Base-by-base conservation (phyloP, 106 monocot genomes). In the Amphibolis antarctica region DNA sequence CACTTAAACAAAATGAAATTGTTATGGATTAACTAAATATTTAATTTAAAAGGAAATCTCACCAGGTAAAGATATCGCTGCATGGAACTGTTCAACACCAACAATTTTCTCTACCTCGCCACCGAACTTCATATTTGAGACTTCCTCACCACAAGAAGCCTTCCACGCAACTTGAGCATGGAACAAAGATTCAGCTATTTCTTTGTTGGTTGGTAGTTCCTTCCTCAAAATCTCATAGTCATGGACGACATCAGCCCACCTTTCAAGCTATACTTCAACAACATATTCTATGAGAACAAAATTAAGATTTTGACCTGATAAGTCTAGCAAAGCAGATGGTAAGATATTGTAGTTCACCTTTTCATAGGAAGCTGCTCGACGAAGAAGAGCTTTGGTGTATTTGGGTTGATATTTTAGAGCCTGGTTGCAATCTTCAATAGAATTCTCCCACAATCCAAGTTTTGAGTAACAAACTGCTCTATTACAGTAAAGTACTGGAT, bases 221-320 rank as follows among this genome's bases (percentile, higher is more conserved):
- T 83, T 94, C 47, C 81, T 80, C 55, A 94, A 66, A n/a, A 72
- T 65, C 62, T 94, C 89, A 67, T 94, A 94, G 63, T 94, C 93
- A 30, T 68, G 65, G 18, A 89, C 86, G 28, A 78, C 72, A 65
- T 89, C 93, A 27, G 53, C 77, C 93, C 93, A 94, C 24, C 86
- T 57, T 69, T 94, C 93, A 25, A 94, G 85, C 93, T 94, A 71
- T 48, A 43, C 26, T 50, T 14, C 30, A 65, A 53, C 47, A 55
- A 24, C 53, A 44, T 25, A 52, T 19, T 31, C 52, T 20, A 29
- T 55, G 66, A 66, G 60, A 42, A 23, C 7, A 25, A 58, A 71
- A 26, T 1, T 0, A 65, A 50, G 24, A 12, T 21, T 23, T 28
- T 55, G 25, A 53, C 17, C 12, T 31, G 3, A 29, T 17, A 43